These are phyloP conservation scores for Warburgia ugandensis DNA, from an alignment of 164 flowering plant genomes.

Conservation along the genomic window DNA sequence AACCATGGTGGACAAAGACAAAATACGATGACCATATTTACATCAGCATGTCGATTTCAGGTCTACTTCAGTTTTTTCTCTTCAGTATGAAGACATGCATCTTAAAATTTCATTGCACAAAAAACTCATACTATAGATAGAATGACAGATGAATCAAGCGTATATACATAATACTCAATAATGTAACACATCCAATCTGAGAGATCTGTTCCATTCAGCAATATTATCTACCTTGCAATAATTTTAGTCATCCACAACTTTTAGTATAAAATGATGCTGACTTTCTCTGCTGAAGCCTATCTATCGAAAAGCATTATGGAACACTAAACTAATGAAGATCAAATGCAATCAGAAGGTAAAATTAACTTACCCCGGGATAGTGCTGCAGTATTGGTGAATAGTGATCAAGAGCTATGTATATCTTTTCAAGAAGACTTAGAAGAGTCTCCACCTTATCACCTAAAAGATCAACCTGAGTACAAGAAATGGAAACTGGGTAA, in stretches of 20 bases:
- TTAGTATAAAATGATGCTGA: no score
- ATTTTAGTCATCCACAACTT: constrained; percentile 1
- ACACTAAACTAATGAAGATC: not conserved
- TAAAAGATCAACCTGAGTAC: constrained; percentile 74
- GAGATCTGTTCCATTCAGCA: not conserved
- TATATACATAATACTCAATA: no score
- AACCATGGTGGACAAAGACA: no score
- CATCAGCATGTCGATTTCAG: no score
- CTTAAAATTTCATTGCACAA: no score
- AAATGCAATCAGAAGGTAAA: not conserved
- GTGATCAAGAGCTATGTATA: constrained; percentile 89
- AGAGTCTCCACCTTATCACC: constrained; percentile 87
- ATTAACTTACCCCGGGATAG: constrained; percentile 83
- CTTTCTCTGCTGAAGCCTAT: not conserved
- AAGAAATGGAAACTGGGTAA: constrained; percentile 2
- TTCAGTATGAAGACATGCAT: no score
- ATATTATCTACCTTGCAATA: not conserved
- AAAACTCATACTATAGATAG: no score
- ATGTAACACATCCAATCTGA: no score
- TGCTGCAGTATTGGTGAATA: constrained; percentile 80
- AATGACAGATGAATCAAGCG: no score
- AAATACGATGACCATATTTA: no score
- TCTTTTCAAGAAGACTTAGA: constrained; percentile 67
- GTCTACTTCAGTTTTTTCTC: no score
- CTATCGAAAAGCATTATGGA: not conserved